Conservation (phyloP, 164 flowering plant genomes). For the Aristolochia contorta region DNA sequence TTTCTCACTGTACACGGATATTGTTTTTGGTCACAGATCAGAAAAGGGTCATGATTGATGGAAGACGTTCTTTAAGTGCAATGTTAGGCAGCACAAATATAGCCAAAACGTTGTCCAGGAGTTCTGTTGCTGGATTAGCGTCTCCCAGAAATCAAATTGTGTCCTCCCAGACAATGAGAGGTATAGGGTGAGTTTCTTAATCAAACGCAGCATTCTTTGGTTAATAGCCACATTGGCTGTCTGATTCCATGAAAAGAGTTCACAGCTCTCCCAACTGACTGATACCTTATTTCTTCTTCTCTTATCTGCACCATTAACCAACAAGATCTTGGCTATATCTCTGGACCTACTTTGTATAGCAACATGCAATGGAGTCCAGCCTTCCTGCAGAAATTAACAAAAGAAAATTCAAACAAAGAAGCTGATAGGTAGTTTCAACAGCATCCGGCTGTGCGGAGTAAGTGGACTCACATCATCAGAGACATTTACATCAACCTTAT, state of each 20-base stretch:
- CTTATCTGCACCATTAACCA: slow-evolving; percentile 82
- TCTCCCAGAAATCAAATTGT: no score
- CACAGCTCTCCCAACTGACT: background rate
- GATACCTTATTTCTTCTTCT: slow-evolving; percentile 69
- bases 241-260: background rate
- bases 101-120: no score
- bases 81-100: no score
- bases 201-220: no score
- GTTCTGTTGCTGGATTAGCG: no score
- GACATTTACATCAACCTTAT: slow-evolving; percentile 70
- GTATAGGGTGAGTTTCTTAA: no score
- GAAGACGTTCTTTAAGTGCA: no score
- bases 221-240: no score
- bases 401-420: background rate
- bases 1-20: no score
- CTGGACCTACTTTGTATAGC: slow-evolving; percentile 77
- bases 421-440: background rate
- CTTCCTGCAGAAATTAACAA: slow-evolving; percentile 49
- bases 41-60: no score
- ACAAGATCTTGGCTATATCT: slow-evolving; percentile 70
- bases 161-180: no score
- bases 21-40: no score
- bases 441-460: background rate
- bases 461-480: slow-evolving; percentile 60
- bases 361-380: slow-evolving; percentile 95